Evolutionary conservation across 1,139 yeast genomes (phyloP).

Genomic region (Scheffersomyces illinoinensis): DNA sequence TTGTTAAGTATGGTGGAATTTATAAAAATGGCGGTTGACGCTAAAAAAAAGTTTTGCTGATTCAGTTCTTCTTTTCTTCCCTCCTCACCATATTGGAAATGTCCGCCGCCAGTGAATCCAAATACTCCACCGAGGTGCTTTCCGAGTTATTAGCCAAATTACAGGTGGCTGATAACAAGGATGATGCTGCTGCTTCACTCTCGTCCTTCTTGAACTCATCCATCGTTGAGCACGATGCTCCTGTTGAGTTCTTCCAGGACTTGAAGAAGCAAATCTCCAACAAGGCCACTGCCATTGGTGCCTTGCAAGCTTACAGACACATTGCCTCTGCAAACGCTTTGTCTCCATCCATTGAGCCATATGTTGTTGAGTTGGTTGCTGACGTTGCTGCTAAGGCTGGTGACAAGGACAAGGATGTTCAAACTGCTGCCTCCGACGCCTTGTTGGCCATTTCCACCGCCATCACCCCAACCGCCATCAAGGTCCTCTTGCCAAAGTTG

Average conservation of each 20-base stretch:
- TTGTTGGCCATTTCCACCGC: constrained; percentile 75
- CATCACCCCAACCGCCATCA: constrained; percentile 90
- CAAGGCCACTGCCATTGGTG: constrained; percentile 70
- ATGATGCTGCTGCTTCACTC: constrained; percentile 85
- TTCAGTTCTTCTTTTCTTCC: constrained; percentile 8
- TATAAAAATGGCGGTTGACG: constrained; percentile 1
- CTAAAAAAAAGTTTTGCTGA: background rate
- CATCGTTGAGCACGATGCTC: constrained; percentile 98
- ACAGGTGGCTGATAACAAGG: constrained; percentile 89
- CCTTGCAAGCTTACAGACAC: constrained; percentile 80
- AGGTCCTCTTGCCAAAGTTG: constrained; percentile 83
- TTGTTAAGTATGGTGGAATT: background rate
- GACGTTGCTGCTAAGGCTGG: constrained; percentile 79
- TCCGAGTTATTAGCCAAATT: constrained; percentile 91
- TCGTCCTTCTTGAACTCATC: constrained; percentile 95
- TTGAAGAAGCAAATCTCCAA: constrained; percentile 73
- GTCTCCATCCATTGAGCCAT: constrained; percentile 94
- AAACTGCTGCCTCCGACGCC: constrained; percentile 70
- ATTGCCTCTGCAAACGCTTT: constrained; percentile 80
- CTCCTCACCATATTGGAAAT: constrained; percentile 35
- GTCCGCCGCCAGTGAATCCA: constrained; percentile 67
- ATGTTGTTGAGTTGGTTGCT: constrained; percentile 72
- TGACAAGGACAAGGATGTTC: constrained; percentile 78
- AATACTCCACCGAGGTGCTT: constrained; percentile 78
- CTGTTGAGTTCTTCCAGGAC: constrained; percentile 80